A percentile compares a stretch with the other conserved stretches of the same genome.
Evolutionary conservation across 495 filamentous ascomycete species (phyloP).

Genomic region (Ramalina peruviana): DNA sequence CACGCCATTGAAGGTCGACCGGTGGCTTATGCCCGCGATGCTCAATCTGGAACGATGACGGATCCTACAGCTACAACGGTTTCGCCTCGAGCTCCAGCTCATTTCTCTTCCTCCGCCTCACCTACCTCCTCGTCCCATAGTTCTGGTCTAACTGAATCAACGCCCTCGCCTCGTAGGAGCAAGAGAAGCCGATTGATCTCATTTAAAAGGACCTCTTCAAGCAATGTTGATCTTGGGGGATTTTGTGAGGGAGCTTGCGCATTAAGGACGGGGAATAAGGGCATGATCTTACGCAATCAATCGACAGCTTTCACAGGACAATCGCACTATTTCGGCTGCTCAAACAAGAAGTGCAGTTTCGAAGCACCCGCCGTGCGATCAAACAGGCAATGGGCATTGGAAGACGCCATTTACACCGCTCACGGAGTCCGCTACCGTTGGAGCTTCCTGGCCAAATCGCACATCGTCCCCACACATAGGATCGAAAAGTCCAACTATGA

Average conservation of each 20-base stretch:
- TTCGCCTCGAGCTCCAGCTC: too few relatives aligned
- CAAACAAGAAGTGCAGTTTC: constrained; percentile 24
- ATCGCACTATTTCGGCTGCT: constrained; percentile 24
- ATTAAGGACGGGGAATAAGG: constrained; percentile 22
- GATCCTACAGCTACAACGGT: too few relatives aligned
- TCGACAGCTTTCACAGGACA: constrained; percentile 5
- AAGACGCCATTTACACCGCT: constrained; percentile 15
- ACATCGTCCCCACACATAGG: constrained; percentile 17
- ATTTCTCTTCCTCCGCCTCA: too few relatives aligned
- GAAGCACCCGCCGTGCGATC: constrained; percentile 18
- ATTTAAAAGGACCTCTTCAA: constrained; percentile 1
- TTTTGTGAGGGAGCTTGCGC: constrained; percentile 38
- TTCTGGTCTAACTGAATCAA: too few relatives aligned
- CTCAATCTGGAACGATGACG: too few relatives aligned
- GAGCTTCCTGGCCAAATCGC: constrained; percentile 34
- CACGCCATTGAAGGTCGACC: too few relatives aligned
- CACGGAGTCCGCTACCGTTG: constrained; percentile 28
- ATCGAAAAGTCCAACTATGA: constrained; percentile 13
- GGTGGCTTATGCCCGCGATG: too few relatives aligned
- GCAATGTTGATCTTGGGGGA: constrained; percentile 28
- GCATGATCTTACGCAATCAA: constrained; percentile 11
- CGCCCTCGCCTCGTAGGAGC: too few relatives aligned
- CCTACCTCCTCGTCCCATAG: too few relatives aligned
- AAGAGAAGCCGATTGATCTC: too few relatives aligned
- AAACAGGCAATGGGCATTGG: constrained; percentile 15